A percentile compares a stretch with the other conserved stretches of the same genome.
These are phyloP conservation scores for Salvia splendens DNA, from an alignment of 257 asterid genomes.

Conservation along the genomic window DNA sequence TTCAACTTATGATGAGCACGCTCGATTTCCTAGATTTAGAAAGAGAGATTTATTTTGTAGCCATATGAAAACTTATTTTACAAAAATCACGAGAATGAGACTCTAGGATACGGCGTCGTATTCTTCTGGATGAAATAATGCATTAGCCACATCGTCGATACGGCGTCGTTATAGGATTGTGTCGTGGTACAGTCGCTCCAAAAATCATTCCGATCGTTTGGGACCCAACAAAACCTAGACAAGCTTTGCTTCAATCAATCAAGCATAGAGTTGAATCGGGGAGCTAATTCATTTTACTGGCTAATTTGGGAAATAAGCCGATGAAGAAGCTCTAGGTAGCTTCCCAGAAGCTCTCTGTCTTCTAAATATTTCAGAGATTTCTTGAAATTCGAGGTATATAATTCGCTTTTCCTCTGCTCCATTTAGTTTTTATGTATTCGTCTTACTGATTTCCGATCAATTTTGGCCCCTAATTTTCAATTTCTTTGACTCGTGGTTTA, in stretches of 20 bases:
- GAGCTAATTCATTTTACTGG: background rate
- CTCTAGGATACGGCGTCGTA: too few species aligned
- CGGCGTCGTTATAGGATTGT: too few species aligned
- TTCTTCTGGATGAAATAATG: too few species aligned
- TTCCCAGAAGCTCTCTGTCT: background rate
- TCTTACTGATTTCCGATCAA: background rate
- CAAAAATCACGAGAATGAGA: too few species aligned
- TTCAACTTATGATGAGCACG: too few species aligned
- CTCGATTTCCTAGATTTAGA: too few species aligned
- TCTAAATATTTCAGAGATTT: background rate
- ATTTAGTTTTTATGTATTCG: background rate
- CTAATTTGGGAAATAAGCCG: background rate
- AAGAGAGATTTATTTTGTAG: too few species aligned
- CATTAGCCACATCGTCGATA: too few species aligned
- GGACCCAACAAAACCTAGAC: too few species aligned
- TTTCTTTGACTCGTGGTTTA: background rate
- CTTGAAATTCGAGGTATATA: background rate
- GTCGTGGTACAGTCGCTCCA: too few species aligned
- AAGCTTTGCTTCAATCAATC: background rate
- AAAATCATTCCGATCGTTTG: too few species aligned
- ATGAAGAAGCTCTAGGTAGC: background rate
- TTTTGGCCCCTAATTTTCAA: background rate
- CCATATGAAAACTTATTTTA: too few species aligned
- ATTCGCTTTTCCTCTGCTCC: background rate
- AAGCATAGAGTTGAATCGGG: background rate